Percentiles rank a stretch among this genome's conserved stretches.
These are phyloP conservation scores for Acarospora socialis DNA, from an alignment of 2,329 filamentous ascomycete species.

Conservation along the genomic window DNA sequence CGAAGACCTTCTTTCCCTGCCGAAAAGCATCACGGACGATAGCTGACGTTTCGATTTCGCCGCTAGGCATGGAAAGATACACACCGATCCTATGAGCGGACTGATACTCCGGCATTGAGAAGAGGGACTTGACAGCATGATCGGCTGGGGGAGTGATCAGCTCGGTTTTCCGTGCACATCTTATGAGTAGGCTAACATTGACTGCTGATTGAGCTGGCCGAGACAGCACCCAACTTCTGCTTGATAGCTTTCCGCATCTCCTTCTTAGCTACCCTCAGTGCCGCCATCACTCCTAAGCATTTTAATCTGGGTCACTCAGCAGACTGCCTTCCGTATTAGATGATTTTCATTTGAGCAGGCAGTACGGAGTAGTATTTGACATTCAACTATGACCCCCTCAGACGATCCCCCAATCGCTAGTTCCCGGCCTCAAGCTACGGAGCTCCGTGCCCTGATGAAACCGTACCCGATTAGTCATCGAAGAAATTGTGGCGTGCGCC, in stretches of 20 bases:
- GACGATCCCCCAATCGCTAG: no score
- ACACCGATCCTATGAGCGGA: conserved; percentile 64
- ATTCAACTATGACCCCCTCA: no score
- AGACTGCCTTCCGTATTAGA: no score
- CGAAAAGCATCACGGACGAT: conserved; percentile 71
- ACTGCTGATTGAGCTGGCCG: conserved; percentile 44
- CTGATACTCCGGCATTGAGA: conserved; percentile 57
- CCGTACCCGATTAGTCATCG: no score
- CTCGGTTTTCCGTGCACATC: conserved; percentile 1
- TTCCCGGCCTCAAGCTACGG: no score
- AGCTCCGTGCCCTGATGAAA: no score
- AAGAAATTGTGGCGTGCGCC: no score
- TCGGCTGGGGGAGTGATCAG: conserved; percentile 38
- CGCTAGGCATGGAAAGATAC: conserved; percentile 83
- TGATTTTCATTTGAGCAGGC: no score
- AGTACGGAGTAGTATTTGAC: no score
- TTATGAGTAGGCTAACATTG: conserved; percentile 49
- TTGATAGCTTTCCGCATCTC: conserved; percentile 60
- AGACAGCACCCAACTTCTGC: conserved; percentile 44
- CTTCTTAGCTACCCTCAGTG: conserved; percentile 55
- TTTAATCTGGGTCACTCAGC: not conserved
- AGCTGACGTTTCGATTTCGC: conserved; percentile 69
- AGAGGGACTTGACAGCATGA: conserved; percentile 49
- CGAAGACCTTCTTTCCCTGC: conserved; percentile 70
- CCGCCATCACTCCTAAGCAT: conserved; percentile 31